phyloP scores from a whole-genome alignment of 805 yeast genomes.

The Ogataea trehaloabstinens region DNA sequence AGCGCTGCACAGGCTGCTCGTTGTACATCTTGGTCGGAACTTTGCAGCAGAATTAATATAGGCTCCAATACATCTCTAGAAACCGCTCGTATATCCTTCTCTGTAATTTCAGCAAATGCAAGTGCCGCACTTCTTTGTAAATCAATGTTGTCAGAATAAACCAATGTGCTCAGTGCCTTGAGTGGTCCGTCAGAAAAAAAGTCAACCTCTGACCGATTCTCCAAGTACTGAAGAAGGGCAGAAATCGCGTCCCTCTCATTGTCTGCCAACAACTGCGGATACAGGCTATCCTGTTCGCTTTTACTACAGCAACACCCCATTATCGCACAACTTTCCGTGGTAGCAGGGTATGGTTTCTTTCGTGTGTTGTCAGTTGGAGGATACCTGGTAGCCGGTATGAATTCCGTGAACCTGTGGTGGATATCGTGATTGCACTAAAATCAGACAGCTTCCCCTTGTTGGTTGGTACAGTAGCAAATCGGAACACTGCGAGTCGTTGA shows the following conservation, averaged over 20 bases:
- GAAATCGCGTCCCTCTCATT: slow-evolving; percentile 97
- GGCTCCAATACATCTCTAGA: slow-evolving; percentile 92
- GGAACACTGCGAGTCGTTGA: no score
- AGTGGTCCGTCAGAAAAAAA: slow-evolving; percentile 85
- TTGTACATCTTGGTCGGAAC: slow-evolving; percentile 90
- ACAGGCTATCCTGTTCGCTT: slow-evolving; percentile 52
- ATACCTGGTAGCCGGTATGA: no score
- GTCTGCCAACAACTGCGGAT: slow-evolving; percentile 85
- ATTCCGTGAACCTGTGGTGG: no score
- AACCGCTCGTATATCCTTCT: slow-evolving; percentile 89
- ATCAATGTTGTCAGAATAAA: slow-evolving; percentile 91
- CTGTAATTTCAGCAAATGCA: slow-evolving; percentile 98
- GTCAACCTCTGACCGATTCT: slow-evolving; percentile 84
- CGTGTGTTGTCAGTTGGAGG: no score
- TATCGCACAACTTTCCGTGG: no score
- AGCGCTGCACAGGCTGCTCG: slow-evolving; percentile 98
- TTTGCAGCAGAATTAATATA: slow-evolving; percentile 79
- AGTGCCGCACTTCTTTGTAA: slow-evolving; percentile 95
- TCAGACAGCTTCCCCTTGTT: no score
- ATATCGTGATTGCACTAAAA: no score
- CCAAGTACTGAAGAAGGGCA: slow-evolving; percentile 81
- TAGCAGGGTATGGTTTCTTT: no score
- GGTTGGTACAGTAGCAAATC: no score
- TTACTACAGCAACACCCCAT: slow-evolving; percentile 57
- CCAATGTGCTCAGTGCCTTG: slow-evolving; percentile 86